Conservation (phyloP, 2,329 filamentous ascomycete genomes). For the Coniochaeta pulveracea region DNA sequence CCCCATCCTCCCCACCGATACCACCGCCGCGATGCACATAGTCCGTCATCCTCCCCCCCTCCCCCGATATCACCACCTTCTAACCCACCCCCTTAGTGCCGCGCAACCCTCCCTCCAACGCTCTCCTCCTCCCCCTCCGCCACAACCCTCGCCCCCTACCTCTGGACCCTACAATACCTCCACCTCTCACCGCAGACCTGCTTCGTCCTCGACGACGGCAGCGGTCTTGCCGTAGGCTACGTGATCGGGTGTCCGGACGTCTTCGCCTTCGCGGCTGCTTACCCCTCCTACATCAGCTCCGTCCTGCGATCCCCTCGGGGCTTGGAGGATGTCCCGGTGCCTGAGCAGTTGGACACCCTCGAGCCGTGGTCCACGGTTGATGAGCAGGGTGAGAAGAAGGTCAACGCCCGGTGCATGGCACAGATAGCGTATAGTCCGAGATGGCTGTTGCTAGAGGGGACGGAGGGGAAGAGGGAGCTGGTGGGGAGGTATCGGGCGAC, state of each 20-base stretch:
- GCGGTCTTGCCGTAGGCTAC: constrained; percentile 33
- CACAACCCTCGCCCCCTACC: constrained; percentile 29
- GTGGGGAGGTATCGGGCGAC: constrained; percentile 25
- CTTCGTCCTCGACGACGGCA: constrained; percentile 36
- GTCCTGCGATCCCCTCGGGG: constrained; percentile 18
- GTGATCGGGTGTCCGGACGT: constrained; percentile 34
- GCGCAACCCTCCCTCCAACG: constrained; percentile 31
- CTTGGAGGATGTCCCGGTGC: constrained; percentile 13
- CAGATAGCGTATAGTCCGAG: constrained; percentile 29
- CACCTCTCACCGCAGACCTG: constrained; percentile 30
- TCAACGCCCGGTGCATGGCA: constrained; percentile 23
- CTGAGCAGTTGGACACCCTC: constrained; percentile 15
- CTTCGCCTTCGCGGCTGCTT: constrained; percentile 23
- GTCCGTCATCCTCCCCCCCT: constrained; percentile 17
- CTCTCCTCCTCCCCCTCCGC: constrained; percentile 23
- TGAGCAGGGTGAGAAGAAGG: constrained; percentile 3
- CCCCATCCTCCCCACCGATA: constrained; percentile 24
- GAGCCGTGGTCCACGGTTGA: constrained; percentile 20
- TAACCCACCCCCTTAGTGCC: constrained; percentile 25
- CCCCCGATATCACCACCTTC: constrained; percentile 1
- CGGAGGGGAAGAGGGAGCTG: constrained; percentile 22
- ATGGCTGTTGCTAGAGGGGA: constrained; percentile 24
- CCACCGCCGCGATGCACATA: constrained; percentile 28
- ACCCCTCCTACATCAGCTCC: constrained; percentile 23
- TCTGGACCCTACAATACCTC: constrained; percentile 40